A percentile compares a stretch with the other conserved stretches of the same genome.
Evolutionary conservation across 139 green algal genomes (phyloP).

Genomic region (Chlorella sp.): DNA sequence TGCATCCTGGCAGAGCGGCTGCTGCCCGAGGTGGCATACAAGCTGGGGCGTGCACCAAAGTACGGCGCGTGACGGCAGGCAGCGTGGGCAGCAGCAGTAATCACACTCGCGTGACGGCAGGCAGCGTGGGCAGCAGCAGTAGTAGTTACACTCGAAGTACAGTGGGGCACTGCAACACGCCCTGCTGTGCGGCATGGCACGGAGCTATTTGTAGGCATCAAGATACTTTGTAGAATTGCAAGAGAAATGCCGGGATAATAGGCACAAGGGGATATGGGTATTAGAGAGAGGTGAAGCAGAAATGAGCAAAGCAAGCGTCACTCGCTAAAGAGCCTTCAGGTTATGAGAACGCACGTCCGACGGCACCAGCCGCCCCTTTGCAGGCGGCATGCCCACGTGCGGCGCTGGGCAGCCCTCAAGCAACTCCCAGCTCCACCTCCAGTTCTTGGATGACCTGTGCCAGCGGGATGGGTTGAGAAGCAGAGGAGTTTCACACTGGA

Average conservation of each 20-base stretch:
- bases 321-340: too few relatives aligned
- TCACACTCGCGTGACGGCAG: conserved; percentile 36
- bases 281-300: background rate
- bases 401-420: background rate
- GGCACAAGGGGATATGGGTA: background rate
- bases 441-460: background rate
- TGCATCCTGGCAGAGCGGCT: conserved; percentile 65
- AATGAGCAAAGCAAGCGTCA: background rate
- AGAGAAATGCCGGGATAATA: too few relatives aligned
- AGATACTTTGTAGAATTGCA: too few relatives aligned
- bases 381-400: background rate
- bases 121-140: background rate
- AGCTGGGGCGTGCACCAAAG: conserved; percentile 72
- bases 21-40: conserved; percentile 77
- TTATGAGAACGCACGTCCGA: background rate
- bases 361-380: background rate
- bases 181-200: too few relatives aligned
- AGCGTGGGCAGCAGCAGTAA: background rate
- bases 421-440: background rate
- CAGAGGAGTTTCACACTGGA: background rate
- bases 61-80: conserved; percentile 67
- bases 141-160: too few relatives aligned
- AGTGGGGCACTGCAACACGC: too few relatives aligned
- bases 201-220: too few relatives aligned
- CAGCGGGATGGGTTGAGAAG: too few relatives aligned